Evolutionary conservation across 208 protist species (phyloP), one percentile per base, ranked within the genome.

Genomic region (Histomonas meleagridis): DNA sequence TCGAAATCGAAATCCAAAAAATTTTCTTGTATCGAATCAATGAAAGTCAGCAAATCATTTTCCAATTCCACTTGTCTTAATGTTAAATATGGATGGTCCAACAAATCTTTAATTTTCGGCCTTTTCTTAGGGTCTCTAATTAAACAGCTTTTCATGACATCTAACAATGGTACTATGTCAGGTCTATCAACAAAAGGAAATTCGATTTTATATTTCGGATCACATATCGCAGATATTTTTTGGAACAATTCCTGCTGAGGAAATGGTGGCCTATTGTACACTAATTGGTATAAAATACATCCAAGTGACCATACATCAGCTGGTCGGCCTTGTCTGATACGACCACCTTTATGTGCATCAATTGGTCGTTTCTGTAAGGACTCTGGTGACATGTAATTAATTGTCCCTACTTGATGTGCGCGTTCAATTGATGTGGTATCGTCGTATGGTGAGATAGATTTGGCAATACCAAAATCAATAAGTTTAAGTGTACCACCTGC

Each of bases 351-450:
- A 16, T 92, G 55, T 72, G 21, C 26, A 53, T 12, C 32, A 40
- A 40, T 38, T 48, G 62, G 48, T 55, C 90, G 26, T 10, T 91
- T 92, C 16, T 60, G 18, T 35, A 95, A 92, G 4, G 94, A 90
- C 92, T 96, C 95, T 26, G 95, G 95, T 23, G 94, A 91, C 91
- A 96, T 95, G 91, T 96, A 96, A 91, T 95, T 95, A n/a, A 94
- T 57, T 49, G 95, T 96, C 12, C 95, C 94, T 46, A 93, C 92
- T 40, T 92, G 90, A 28, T 91, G 60, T 49, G 94, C 70, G 10
- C 93, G 91, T 62, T 91, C 91, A 91, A 95, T 94, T 49, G 94
- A 92, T 28, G 93, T 95, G 38, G 93, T 94, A 86, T 95, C 94
- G 23, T 49, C 90, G 35, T 91, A 76, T 38, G 91, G 72, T 14